A percentile compares a stretch with the other conserved stretches of the same genome.
Evolutionary conservation across 352 stramenopile genomes (phyloP).

Genomic region (Pythium oligandrum): DNA sequence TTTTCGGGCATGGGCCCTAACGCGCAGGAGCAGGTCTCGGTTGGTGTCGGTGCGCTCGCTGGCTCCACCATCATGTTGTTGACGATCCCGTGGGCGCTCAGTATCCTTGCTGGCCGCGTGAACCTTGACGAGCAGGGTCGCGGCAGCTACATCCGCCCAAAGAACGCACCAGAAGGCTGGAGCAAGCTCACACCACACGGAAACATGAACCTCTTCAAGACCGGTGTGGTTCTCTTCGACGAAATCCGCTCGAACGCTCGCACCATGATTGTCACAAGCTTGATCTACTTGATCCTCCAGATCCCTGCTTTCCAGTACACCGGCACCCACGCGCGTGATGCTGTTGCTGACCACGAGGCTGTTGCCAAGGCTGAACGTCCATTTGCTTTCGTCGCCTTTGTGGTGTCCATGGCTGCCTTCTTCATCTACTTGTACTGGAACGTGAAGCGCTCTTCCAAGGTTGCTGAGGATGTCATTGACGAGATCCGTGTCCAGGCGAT

Average conservation of each 20-base stretch:
- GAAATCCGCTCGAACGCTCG: slow-evolving; percentile 87
- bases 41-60: slow-evolving; percentile 97
- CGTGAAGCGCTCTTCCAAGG: slow-evolving; percentile 68
- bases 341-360: slow-evolving; percentile 51
- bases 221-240: slow-evolving; percentile 76
- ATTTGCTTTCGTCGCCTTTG: slow-evolving; percentile 86
- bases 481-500: slow-evolving; percentile 72
- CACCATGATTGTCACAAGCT: slow-evolving; percentile 90
- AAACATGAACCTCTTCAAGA: slow-evolving; percentile 58
- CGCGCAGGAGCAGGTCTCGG: slow-evolving; percentile 92
- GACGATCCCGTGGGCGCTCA: slow-evolving; percentile 96
- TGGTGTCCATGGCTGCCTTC: slow-evolving; percentile 89
- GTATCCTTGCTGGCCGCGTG: slow-evolving; percentile 91
- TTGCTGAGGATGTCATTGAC: slow-evolving; percentile 61
- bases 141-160: slow-evolving; percentile 82
- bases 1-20: slow-evolving; percentile 94
- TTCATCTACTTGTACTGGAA: slow-evolving; percentile 91
- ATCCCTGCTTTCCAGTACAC: slow-evolving; percentile 90
- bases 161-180: slow-evolving; percentile 68
- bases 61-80: slow-evolving; percentile 99
- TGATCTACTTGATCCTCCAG: slow-evolving; percentile 96
- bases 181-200: slow-evolving; percentile 81
- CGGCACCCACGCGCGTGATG: slow-evolving; percentile 48
- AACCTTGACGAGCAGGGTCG: slow-evolving; percentile 88
- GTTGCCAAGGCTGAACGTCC: slow-evolving; percentile 85